phyloP scores from a whole-genome alignment of 345 rosid species.

The Eucalyptus tenuipes region DNA sequence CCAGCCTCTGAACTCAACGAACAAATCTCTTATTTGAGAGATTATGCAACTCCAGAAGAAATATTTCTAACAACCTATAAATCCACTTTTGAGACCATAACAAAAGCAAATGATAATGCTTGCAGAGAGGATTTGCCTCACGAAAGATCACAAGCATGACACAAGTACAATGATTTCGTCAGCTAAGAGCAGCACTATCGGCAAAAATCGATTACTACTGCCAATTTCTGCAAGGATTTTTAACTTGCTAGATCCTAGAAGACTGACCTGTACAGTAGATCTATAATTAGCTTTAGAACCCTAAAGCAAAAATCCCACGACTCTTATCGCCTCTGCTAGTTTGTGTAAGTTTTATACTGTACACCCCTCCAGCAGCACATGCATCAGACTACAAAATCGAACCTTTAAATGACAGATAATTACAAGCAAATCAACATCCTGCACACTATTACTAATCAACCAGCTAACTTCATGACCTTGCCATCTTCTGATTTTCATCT shows the following conservation, averaged over 20 bases:
- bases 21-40: background rate
- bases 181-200: background rate
- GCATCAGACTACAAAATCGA: constrained; percentile 21
- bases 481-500: background rate
- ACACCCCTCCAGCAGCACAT: constrained; percentile 1
- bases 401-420: constrained; percentile 4
- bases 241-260: constrained; percentile 6
- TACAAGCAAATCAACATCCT: constrained; percentile 3
- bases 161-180: background rate
- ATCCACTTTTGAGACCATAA: background rate
- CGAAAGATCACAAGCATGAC: background rate
- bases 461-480: background rate
- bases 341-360: constrained; percentile 3
- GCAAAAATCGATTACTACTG: background rate
- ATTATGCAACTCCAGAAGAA: background rate
- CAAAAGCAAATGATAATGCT: background rate
- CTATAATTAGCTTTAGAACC: background rate
- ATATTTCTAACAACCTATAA: background rate
- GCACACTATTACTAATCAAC: background rate
- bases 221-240: background rate
- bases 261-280: constrained; percentile 20
- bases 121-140: background rate
- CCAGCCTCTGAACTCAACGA: background rate
- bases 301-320: background rate
- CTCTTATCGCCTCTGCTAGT: background rate